These are phyloP conservation scores for Fagus sylvatica DNA, from an alignment of 306 rosid species.

Conservation along the genomic window DNA sequence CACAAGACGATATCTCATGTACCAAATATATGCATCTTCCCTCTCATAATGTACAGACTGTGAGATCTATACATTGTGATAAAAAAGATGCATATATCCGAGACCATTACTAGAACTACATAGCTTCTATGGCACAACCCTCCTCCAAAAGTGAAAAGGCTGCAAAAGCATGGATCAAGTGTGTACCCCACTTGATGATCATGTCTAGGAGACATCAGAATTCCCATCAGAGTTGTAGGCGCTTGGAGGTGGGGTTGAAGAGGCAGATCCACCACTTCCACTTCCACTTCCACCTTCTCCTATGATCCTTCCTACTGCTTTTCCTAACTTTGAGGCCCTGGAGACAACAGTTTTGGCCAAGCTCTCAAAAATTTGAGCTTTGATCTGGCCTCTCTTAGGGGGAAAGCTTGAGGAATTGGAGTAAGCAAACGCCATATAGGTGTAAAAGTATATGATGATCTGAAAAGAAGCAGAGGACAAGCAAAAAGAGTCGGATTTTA, in stretches of 20 bases:
- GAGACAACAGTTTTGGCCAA: slow-evolving; percentile 25
- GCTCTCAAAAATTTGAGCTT: slow-evolving; percentile 35
- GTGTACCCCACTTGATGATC: neutral
- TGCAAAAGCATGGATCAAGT: too few species aligned
- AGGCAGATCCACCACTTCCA: slow-evolving; percentile 21
- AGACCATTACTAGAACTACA: too few species aligned
- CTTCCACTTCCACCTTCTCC: neutral
- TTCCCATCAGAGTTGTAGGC: slow-evolving; percentile 24
- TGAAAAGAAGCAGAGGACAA: too few species aligned
- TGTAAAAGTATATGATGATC: neutral
- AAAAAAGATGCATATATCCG: too few species aligned
- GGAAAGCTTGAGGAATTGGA: slow-evolving; percentile 17
- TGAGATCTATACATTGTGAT: too few species aligned
- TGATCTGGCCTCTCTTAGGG: too few species aligned
- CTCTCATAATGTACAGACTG: too few species aligned
- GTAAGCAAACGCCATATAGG: slow-evolving; percentile 18
- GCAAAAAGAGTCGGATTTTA: too few species aligned
- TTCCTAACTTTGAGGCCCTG: slow-evolving; percentile 6
- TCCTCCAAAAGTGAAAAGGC: too few species aligned
- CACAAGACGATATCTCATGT: too few species aligned
- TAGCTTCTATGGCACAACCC: too few species aligned
- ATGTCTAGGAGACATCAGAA: neutral
- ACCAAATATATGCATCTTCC: too few species aligned
- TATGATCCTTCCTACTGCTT: slow-evolving; percentile 1
- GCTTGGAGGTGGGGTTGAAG: slow-evolving; percentile 32